A percentile compares a stretch with the other conserved stretches of the same genome.
phyloP scores from a whole-genome alignment of 495 filamentous ascomycete genomes.

The Aspergillus biplanus region DNA sequence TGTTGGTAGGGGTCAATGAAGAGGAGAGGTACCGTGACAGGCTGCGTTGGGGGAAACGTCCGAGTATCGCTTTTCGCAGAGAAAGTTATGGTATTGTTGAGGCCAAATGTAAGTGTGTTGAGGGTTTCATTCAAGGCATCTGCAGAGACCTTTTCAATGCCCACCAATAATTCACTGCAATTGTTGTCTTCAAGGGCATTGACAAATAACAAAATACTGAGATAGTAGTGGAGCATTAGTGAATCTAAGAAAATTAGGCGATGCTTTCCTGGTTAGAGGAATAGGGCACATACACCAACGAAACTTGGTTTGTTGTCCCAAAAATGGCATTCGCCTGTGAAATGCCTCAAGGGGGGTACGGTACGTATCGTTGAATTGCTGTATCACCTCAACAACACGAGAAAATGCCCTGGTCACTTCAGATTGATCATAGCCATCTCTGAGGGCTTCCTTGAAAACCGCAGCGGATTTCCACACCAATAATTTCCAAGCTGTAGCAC shows the following conservation, averaged over 20 bases:
- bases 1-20: conserved; percentile 15
- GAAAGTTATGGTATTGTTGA: conserved; percentile 9
- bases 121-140: not conserved
- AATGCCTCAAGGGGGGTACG: conserved; percentile 3
- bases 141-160: conserved; percentile 1
- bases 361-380: conserved; percentile 13
- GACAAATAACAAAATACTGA: conserved; percentile 11
- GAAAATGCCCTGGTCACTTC: conserved; percentile 9
- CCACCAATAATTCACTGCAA: conserved; percentile 1
- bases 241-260: conserved; percentile 4
- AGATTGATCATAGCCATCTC: conserved; percentile 12
- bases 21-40: conserved; percentile 5
- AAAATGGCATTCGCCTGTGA: conserved; percentile 12
- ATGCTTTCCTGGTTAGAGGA: not conserved
- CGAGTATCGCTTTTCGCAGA: not conserved
- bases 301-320: conserved; percentile 13
- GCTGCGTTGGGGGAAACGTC: not conserved
- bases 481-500: conserved; percentile 12
- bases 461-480: conserved; percentile 12
- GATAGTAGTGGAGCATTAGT: conserved; percentile 13
- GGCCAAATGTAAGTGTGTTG: conserved; percentile 6
- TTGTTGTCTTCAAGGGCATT: conserved; percentile 7
- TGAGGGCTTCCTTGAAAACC: conserved; percentile 15
- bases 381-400: conserved; percentile 3
- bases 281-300: conserved; percentile 11